Conservation (phyloP, 345 rosid species). For the Physaria fendleri region DNA sequence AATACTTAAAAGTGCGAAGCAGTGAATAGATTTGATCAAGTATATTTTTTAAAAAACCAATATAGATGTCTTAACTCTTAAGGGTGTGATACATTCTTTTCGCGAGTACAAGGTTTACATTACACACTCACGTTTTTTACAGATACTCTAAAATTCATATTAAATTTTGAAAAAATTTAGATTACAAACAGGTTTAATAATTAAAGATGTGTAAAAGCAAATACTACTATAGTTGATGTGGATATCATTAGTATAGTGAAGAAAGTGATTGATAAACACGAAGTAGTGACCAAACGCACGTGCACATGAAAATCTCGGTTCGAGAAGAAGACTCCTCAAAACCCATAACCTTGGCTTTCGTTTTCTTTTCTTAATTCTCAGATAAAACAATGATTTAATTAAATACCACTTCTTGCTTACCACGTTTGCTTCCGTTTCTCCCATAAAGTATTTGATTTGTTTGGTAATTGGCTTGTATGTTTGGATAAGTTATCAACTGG, state of each 20-base stretch:
- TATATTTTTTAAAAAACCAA: no score
- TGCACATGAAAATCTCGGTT: slow-evolving; percentile 35
- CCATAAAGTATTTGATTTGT: no score
- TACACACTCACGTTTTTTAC: not conserved
- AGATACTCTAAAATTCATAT: no score
- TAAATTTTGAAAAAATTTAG: not conserved
- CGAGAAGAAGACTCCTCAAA: slow-evolving; percentile 32
- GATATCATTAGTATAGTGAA: slow-evolving; percentile 5
- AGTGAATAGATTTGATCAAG: no score
- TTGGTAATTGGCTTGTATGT: no score
- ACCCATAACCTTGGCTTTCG: slow-evolving; percentile 31
- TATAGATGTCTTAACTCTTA: not conserved
- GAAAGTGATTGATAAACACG: slow-evolving; percentile 32
- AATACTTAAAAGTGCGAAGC: no score
- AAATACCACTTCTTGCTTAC: slow-evolving; percentile 23
- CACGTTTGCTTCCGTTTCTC: slow-evolving; percentile 8
- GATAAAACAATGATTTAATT: not conserved
- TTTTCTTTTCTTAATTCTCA: not conserved
- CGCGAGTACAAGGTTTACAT: not conserved
- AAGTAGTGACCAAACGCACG: slow-evolving; percentile 37
- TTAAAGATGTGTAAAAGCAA: slow-evolving; percentile 4
- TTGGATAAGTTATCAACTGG: no score
- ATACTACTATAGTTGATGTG: not conserved
- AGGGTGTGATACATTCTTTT: not conserved
- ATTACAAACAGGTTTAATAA: not conserved